Conservation (phyloP, 1,139 yeast genomes). For the Magnusiomyces sp. region DNA sequence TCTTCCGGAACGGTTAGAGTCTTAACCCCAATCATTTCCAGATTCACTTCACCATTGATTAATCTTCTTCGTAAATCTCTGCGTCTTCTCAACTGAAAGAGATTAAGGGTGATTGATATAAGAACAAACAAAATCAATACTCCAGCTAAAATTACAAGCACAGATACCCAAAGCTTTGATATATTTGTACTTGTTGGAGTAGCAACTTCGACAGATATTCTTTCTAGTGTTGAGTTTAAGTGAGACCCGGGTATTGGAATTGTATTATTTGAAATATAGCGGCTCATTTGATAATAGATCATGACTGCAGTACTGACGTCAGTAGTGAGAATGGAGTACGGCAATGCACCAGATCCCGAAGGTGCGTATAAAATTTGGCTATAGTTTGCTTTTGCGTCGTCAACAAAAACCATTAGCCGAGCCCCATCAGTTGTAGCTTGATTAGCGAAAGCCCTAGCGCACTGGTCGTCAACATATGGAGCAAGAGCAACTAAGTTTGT, state of each 20-base stretch:
- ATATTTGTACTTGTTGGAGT: slow-evolving; percentile 1
- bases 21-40: slow-evolving; percentile 23
- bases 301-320: slow-evolving; percentile 7
- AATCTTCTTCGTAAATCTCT: slow-evolving; percentile 20
- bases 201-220: slow-evolving; percentile 11
- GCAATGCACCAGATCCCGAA: slow-evolving; percentile 2
- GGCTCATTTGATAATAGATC: slow-evolving; percentile 10
- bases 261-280: slow-evolving; percentile 7
- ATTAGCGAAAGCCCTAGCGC: slow-evolving; percentile 8
- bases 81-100: slow-evolving; percentile 18
- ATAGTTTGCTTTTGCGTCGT: slow-evolving; percentile 4
- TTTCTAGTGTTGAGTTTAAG: slow-evolving; percentile 1
- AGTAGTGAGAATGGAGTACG: slow-evolving; percentile 3
- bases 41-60: slow-evolving; percentile 23
- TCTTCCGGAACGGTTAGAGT: slow-evolving; percentile 22
- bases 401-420: slow-evolving; percentile 9
- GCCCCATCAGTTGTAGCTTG: slow-evolving; percentile 12
- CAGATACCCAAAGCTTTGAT: slow-evolving; percentile 16
- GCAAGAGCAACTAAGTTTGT: slow-evolving; percentile 12
- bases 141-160: slow-evolving; percentile 16
- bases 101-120: slow-evolving; percentile 16
- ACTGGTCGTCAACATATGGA: slow-evolving; percentile 8
- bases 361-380: slow-evolving; percentile 3
- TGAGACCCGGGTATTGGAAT: slow-evolving; percentile 5
- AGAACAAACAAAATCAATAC: slow-evolving; percentile 10